Evolutionary conservation across 2,329 filamentous ascomycete genomes (phyloP).

Genomic region (Talaromyces sp.): DNA sequence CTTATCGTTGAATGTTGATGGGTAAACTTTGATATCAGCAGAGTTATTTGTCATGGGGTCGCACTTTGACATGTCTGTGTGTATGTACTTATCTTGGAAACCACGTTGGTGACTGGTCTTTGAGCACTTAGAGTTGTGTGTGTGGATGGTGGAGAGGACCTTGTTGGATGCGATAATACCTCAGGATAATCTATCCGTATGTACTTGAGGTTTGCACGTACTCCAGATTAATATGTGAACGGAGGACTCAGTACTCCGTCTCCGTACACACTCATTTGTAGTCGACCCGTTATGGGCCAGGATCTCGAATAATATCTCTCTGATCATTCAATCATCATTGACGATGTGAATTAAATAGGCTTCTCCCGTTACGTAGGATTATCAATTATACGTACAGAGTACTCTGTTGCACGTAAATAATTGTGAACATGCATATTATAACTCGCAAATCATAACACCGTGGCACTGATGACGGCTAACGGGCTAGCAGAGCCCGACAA

Average conservation of each 20-base stretch:
- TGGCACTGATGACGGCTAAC: not conserved
- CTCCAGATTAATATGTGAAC: not conserved
- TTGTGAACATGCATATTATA: not conserved
- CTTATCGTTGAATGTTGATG: not conserved
- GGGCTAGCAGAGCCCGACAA: conserved; percentile 11
- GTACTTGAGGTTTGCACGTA: not conserved
- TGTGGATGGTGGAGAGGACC: not conserved
- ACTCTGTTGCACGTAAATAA: no score
- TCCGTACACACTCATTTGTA: not conserved
- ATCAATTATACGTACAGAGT: no score
- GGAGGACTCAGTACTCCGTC: not conserved
- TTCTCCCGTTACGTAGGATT: no score
- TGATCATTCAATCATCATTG: no score
- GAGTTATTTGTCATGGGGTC: not conserved
- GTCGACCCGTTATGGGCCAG: not conserved
- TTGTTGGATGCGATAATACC: not conserved
- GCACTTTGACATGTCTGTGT: not conserved
- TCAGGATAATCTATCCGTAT: not conserved
- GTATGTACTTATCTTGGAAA: conserved; percentile 1
- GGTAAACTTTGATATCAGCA: not conserved
- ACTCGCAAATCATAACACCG: not conserved
- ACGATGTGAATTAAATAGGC: not conserved
- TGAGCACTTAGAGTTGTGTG: not conserved
- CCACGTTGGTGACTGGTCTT: not conserved
- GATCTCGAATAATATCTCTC: not conserved